These are phyloP conservation scores for Colletotrichum sp. DNA, from an alignment of 2,329 filamentous ascomycete species.

Conservation along the genomic window DNA sequence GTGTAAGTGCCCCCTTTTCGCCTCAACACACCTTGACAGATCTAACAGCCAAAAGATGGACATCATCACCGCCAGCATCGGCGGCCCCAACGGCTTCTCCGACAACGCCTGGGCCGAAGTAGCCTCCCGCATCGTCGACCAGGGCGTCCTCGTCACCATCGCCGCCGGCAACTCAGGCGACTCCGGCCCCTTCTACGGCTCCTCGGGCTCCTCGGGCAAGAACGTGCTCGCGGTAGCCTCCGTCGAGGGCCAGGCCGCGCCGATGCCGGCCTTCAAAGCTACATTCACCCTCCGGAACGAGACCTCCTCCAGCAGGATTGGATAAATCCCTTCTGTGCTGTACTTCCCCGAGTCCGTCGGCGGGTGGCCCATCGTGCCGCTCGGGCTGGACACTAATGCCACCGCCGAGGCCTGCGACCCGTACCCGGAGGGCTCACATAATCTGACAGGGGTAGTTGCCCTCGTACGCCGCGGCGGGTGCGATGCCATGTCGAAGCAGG, in stretches of 20 bases:
- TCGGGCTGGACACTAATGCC: slow-evolving; percentile 28
- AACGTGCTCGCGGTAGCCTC: slow-evolving; percentile 50
- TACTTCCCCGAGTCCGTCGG: slow-evolving; percentile 37
- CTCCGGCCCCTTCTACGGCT: slow-evolving; percentile 51
- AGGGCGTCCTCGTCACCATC: slow-evolving; percentile 53
- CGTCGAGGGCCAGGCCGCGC: slow-evolving; percentile 33
- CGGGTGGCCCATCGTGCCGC: slow-evolving; percentile 32
- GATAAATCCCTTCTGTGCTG: slow-evolving; percentile 36
- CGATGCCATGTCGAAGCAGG: slow-evolving; percentile 29
- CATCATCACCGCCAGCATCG: slow-evolving; percentile 47
- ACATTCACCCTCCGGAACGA: slow-evolving; percentile 30
- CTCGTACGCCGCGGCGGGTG: slow-evolving; percentile 39
- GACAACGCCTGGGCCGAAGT: slow-evolving; percentile 40
- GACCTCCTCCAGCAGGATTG: slow-evolving; percentile 3
- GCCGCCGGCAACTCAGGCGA: slow-evolving; percentile 58
- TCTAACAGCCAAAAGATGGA: slow-evolving; percentile 26
- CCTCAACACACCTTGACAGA: fast-evolving
- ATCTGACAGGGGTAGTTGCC: slow-evolving; percentile 25
- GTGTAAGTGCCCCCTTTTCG: slow-evolving; percentile 4
- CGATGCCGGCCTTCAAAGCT: slow-evolving; percentile 30
- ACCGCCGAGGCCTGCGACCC: slow-evolving; percentile 29
- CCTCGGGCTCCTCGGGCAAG: slow-evolving; percentile 42
- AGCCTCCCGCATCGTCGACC: slow-evolving; percentile 42
- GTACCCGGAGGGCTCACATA: slow-evolving; percentile 23
- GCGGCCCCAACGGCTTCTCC: slow-evolving; percentile 39